Conservation (phyloP, 805 yeast species). For the Candida takata region DNA sequence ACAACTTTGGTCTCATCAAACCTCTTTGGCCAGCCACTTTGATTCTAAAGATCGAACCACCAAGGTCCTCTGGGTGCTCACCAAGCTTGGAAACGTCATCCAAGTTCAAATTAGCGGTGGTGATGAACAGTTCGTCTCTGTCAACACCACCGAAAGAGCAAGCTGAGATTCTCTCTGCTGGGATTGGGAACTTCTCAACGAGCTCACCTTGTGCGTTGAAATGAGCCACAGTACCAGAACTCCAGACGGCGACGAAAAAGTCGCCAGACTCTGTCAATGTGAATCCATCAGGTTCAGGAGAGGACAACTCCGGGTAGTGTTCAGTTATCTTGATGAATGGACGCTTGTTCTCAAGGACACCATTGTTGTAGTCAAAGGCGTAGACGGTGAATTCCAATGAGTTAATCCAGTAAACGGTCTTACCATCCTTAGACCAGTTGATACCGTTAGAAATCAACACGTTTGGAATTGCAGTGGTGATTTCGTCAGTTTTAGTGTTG, state of each 20-base stretch:
- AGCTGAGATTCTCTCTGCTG: slow-evolving; percentile 56
- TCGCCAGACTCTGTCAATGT: slow-evolving; percentile 44
- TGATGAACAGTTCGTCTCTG: slow-evolving; percentile 53
- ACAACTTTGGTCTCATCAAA: slow-evolving; percentile 18
- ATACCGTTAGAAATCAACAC: slow-evolving; percentile 60
- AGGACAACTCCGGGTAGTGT: slow-evolving; percentile 19
- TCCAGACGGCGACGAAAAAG: slow-evolving; percentile 63
- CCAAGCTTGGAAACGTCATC: slow-evolving; percentile 31
- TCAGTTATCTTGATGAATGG: slow-evolving; percentile 33
- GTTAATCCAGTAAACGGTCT: slow-evolving; percentile 46
- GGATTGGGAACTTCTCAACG: slow-evolving; percentile 45
- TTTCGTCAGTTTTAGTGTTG: slow-evolving; percentile 25
- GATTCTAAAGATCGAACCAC: slow-evolving; percentile 53
- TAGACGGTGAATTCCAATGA: slow-evolving; percentile 41
- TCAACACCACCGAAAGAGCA: slow-evolving; percentile 60
- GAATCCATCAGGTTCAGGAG: slow-evolving; percentile 79
- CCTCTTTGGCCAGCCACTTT: slow-evolving; percentile 33
- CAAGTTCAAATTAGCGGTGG: slow-evolving; percentile 52
- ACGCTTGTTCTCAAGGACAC: slow-evolving; percentile 31
- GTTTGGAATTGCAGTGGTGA: slow-evolving; percentile 30
- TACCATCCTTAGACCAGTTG: slow-evolving; percentile 41
- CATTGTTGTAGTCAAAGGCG: slow-evolving; percentile 39
- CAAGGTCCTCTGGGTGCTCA: slow-evolving; percentile 39
- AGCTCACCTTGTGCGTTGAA: slow-evolving; percentile 42
- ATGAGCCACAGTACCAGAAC: slow-evolving; percentile 49